Evolutionary conservation across 2,329 filamentous ascomycete genomes (phyloP).

Genomic region (Aspergillus spinulosporus): DNA sequence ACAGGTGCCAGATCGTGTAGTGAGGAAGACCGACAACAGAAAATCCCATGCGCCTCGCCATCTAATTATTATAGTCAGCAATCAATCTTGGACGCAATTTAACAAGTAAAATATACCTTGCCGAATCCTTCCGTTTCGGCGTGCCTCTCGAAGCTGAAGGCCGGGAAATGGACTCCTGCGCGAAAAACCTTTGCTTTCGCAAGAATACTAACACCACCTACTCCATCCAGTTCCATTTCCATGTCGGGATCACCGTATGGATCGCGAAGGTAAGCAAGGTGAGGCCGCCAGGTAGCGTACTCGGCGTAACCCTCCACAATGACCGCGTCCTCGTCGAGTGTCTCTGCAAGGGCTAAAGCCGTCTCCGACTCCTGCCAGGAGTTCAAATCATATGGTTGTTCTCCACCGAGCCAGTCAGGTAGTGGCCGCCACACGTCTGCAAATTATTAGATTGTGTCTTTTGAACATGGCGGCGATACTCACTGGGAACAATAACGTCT

Average conservation of each 20-base stretch:
- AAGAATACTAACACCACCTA: slow-evolving; percentile 94
- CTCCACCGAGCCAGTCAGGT: slow-evolving; percentile 96
- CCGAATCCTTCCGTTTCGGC: slow-evolving; percentile 98
- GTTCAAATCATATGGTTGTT: slow-evolving; percentile 97
- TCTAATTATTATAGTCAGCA: slow-evolving; percentile 55
- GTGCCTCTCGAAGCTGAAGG: slow-evolving; percentile 98
- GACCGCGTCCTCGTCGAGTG: slow-evolving; percentile 93
- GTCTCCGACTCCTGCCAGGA: slow-evolving; percentile 99
- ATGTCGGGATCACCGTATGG: slow-evolving; percentile 97
- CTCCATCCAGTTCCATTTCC: slow-evolving; percentile 99
- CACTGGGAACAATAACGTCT: slow-evolving; percentile 97
- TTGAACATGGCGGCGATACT: slow-evolving; percentile 45
- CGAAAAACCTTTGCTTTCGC: slow-evolving; percentile 96
- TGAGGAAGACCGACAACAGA: slow-evolving; percentile 96
- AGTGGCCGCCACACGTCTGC: slow-evolving; percentile 96
- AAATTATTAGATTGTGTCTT: slow-evolving; percentile 21
- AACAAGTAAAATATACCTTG: slow-evolving; percentile 64
- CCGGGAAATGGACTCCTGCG: slow-evolving; percentile 92
- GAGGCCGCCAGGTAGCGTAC: slow-evolving; percentile 96
- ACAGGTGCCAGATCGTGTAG: slow-evolving; percentile 99
- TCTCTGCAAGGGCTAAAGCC: slow-evolving; percentile 87
- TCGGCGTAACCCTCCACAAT: slow-evolving; percentile 99
- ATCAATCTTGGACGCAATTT: background rate
- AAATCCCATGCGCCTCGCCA: slow-evolving; percentile 97
- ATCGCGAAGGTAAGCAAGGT: slow-evolving; percentile 93